phyloP scores from a whole-genome alignment of 352 stramenopile genomes.

The Blastocystis sp. region DNA sequence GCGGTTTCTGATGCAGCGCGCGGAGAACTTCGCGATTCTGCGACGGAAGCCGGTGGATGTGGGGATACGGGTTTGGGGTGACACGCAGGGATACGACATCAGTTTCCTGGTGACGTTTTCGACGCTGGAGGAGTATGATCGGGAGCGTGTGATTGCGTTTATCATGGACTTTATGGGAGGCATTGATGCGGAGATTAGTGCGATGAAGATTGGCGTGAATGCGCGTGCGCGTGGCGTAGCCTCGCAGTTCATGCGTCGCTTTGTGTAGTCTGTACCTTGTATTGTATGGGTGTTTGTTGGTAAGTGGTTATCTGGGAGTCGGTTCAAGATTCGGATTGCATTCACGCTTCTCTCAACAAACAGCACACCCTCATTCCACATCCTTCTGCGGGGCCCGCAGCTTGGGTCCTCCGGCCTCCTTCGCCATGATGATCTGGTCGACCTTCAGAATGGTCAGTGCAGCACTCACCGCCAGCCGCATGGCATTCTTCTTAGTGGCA shows the following conservation, averaged over 20 bases:
- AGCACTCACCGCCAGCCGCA: constrained; percentile 88
- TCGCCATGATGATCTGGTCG: constrained; percentile 99
- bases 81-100: constrained; percentile 77
- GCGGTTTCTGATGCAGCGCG: constrained; percentile 84
- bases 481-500: constrained; percentile 84
- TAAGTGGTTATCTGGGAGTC: no score
- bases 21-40: constrained; percentile 87
- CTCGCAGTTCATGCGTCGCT: constrained; percentile 79
- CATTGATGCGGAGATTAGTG: constrained; percentile 90
- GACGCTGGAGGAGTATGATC: constrained; percentile 85
- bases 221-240: constrained; percentile 79
- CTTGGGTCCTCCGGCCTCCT: constrained; percentile 83
- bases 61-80: not conserved
- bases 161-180: constrained; percentile 94
- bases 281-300: no score
- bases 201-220: constrained; percentile 90
- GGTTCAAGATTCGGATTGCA: not conserved
- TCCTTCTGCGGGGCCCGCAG: constrained; percentile 61
- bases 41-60: constrained; percentile 74
- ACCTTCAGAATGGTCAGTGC: constrained; percentile 94
- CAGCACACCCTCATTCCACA: constrained; percentile 17
- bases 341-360: not conserved
- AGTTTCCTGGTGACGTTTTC: constrained; percentile 84
- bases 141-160: constrained; percentile 89
- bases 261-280: constrained; percentile 31